These are phyloP conservation scores for Sphenostylis stenocarpa DNA, from an alignment of 306 rosid species.

Conservation along the genomic window DNA sequence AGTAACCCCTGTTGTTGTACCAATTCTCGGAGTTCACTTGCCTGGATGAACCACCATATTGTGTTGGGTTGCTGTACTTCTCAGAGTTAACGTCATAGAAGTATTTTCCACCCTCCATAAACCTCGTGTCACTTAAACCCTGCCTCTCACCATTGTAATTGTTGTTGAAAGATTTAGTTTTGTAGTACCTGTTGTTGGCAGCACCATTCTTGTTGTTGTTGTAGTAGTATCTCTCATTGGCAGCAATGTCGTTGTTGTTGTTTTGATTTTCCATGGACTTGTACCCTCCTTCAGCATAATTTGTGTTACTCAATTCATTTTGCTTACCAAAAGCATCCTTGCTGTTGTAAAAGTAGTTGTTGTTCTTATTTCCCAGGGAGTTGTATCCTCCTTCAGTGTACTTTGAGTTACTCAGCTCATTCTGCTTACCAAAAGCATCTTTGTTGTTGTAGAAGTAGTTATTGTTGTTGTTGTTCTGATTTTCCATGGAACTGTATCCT, in stretches of 20 bases:
- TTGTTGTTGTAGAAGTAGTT: constrained; percentile 12
- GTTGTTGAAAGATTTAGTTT: constrained; percentile 17
- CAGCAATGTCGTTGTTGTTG: constrained; percentile 35
- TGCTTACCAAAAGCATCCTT: constrained; percentile 35
- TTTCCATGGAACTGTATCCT: constrained; percentile 42
- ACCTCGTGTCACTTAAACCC: constrained; percentile 89
- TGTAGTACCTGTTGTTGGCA: constrained; percentile 16
- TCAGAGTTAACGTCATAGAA: constrained; percentile 43
- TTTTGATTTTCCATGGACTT: constrained; percentile 39
- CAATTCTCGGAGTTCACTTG: constrained; percentile 43
- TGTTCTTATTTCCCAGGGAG: constrained; percentile 37
- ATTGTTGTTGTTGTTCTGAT: constrained; percentile 34
- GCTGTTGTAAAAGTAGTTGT: constrained; percentile 31
- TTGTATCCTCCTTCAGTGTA: constrained; percentile 40
- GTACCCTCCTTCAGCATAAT: constrained; percentile 43
- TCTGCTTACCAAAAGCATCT: constrained; percentile 29
- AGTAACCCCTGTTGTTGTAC: constrained; percentile 49
- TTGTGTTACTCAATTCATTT: constrained; percentile 32
- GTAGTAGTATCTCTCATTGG: constrained; percentile 5
- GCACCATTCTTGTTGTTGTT: background rate
- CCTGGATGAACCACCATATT: constrained; percentile 39
- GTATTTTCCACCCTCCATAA: constrained; percentile 69
- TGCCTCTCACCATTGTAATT: constrained; percentile 47
- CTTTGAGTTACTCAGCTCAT: constrained; percentile 29
- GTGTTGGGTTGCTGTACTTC: constrained; percentile 49